Base-by-base conservation (phyloP, 257 asterid genomes). In the Striga asiatica region DNA sequence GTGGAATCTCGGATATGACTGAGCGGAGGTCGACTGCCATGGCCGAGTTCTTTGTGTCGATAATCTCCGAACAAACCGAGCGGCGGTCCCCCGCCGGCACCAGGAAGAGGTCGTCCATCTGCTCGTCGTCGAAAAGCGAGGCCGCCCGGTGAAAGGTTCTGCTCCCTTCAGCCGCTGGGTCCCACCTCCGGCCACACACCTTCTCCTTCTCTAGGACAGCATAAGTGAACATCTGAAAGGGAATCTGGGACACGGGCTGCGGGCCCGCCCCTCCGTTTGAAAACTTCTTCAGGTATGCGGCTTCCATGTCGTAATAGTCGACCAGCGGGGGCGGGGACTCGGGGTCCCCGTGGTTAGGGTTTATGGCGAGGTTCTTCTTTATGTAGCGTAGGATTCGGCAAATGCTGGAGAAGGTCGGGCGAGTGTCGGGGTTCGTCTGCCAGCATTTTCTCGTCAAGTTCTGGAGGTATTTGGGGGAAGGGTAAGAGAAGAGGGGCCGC, bases 341-440 rank as follows among this genome's bases (percentile, higher is more conserved):
- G 0, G 97, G 94, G 28, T 75, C 79, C 2, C 93, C 95, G n/a
- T 85, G 94, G 32, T 83, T 93, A 8, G 97, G 94, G 57, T 82
- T 77, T 27, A 85, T 79, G 0, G 79, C 72, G 0, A 85, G 87
- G 59, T 46, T 54, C 54, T 82, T 89, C 77, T 76, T 89, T 61
- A 89, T 82, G 76, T 77, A 89, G 5, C 95, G 80, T 24, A 89
- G 22, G 9, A 82, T 77, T 66, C 97, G 74, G 34, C 92, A 78
- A 25, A 89, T 55, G 22, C 95, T 77, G 2, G 94, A 78, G 76
- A 89, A 85, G 17, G 81, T 73, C 0, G 95, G 97, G 5, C 97
- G 89, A 16, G 50, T 65, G 34, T 11, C 12, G 0, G 95, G 89
- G 14, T 76, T 73, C 0, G 76, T 76, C 63, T 85, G 95, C 97